Base-by-base conservation (phyloP, 2,329 filamentous ascomycete genomes). In the Capronia americana region DNA sequence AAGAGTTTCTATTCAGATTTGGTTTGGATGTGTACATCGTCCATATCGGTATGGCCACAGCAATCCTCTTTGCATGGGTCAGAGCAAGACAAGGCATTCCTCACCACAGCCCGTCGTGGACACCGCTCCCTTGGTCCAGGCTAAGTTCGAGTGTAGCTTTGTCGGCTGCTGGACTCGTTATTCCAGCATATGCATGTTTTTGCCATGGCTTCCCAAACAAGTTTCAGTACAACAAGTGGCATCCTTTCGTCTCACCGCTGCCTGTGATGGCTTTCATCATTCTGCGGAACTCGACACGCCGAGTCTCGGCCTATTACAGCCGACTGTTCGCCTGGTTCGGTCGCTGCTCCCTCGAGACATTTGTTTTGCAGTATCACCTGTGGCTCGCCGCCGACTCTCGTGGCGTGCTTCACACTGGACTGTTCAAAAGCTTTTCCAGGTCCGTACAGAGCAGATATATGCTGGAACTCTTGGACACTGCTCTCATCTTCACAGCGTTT, bases 311-410 rank as follows among this genome's bases (percentile, higher is more conserved):
- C 7, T 75, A 78, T 50, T 78, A 85, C 71, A 82, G 83, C 14
- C 71, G 69, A 1, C 68, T 81, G 1, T 86, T 86, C 30, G 82
- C 84, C 0, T 85, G 81, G 77, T 75, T 90, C 2, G 87, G 88
- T 1, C 78, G 79, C 5, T 83, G 82, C 65, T 86, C 86, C 0
- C 80, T 88, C 1, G 87, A 89, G 75, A 83, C 85, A 0, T 88
- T 86, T 69, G 79, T 87, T 5, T 77, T 90, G 44, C 86, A 88
- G 69, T 84, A 84, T 73, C 88, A 90, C 73, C 79, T 88, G 61
- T 87, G 85, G 82, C 81, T 89, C 8, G 86, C 85, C 1, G 85
- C 82, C 2, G 86, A 89, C 70, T 84, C 84, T 1, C 83, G 81
- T 34, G 85, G 84, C 0, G 70, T 85, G 3, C 79, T 89, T 7